Conservation (phyloP, 768 basidiomycete species). For the Rhizopogon rudus region DNA sequence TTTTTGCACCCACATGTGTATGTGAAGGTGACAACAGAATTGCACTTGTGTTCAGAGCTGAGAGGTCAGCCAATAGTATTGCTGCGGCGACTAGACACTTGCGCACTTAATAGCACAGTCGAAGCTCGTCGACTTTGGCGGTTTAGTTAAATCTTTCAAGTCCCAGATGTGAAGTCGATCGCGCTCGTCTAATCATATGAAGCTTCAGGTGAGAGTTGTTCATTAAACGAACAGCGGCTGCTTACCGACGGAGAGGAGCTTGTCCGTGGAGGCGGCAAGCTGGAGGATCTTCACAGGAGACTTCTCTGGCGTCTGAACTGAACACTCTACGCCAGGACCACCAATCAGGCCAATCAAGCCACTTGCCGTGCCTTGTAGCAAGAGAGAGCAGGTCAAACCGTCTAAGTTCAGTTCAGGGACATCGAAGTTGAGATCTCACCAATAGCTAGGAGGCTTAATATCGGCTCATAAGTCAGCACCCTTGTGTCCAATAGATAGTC, state of each 20-base stretch:
- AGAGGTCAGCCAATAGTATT: neutral
- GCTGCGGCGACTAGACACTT: neutral
- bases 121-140: constrained; percentile 47
- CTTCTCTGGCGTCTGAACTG: constrained; percentile 40
- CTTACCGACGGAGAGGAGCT: constrained; percentile 61
- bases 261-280: constrained; percentile 50
- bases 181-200: constrained; percentile 38
- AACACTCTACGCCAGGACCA: constrained; percentile 55
- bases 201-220: neutral
- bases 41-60: constrained; percentile 28
- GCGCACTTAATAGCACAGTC: constrained; percentile 36
- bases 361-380: constrained; percentile 50
- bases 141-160: constrained; percentile 44
- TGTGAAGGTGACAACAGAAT: constrained; percentile 64
- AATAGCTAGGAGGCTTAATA: constrained; percentile 55
- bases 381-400: neutral
- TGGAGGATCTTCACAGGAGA: constrained; percentile 53
- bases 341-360: constrained; percentile 68
- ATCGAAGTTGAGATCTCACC: constrained; percentile 35
- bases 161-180: constrained; percentile 60
- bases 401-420: neutral
- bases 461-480: constrained; percentile 53
- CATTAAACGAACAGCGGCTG: neutral
- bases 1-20: constrained; percentile 52
- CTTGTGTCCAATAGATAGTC: constrained; percentile 48